Evolutionary conservation across 169 alveolate genomes (phyloP).

Genomic region (Plasmodium sp.): DNA sequence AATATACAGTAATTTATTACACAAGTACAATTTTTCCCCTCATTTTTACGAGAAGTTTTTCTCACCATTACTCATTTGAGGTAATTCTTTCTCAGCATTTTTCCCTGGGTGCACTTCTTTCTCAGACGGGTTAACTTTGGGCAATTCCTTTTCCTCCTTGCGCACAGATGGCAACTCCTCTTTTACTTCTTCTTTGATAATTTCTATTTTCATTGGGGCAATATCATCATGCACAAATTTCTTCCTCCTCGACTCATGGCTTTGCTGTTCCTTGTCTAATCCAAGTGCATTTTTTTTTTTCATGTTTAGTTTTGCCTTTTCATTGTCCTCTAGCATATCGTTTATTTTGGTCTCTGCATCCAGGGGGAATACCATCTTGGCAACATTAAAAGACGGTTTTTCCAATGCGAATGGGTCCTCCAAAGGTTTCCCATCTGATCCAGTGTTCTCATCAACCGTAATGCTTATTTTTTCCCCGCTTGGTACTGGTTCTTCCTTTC

Average conservation of each 20-base stretch:
- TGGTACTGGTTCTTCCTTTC: not conserved
- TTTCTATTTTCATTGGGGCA: not conserved
- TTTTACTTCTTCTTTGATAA: not conserved
- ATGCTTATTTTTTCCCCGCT: not conserved
- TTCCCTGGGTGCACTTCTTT: not conserved
- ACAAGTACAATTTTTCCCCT: not conserved
- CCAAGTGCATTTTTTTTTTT: not conserved
- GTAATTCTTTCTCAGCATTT: not conserved
- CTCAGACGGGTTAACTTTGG: not conserved
- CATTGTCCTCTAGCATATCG: not conserved
- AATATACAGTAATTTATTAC: not conserved
- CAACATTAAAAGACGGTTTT: not conserved
- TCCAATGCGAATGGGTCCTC: not conserved
- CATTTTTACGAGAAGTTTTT: not conserved
- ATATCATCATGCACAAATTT: not conserved
- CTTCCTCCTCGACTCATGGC: not conserved
- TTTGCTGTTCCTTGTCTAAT: slow-evolving; percentile 6
- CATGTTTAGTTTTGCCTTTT: not conserved
- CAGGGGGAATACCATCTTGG: not conserved
- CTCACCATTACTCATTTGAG: not conserved
- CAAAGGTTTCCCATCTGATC: not conserved
- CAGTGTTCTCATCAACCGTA: not conserved
- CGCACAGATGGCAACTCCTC: not conserved
- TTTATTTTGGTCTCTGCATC: not conserved
- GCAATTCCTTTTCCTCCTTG: not conserved